Base-by-base conservation (phyloP, 768 basidiomycete species). In the Sarcodon aspratus region DNA sequence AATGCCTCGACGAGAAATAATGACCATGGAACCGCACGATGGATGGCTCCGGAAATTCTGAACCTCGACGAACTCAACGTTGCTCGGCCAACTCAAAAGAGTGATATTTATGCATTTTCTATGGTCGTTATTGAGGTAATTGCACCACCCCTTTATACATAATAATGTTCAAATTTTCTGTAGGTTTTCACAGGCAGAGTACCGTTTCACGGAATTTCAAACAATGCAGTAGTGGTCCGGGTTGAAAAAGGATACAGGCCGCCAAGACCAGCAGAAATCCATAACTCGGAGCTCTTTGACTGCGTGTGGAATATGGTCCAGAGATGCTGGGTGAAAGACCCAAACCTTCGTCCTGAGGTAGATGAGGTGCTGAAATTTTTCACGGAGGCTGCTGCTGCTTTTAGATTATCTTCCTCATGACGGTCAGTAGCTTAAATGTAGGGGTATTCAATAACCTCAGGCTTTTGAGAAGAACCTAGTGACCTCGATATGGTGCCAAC, bases 21-120 rank as follows among this genome's bases (percentile, higher is more conserved):
- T 27, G 40, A 27, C 17, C 17, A 11, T 9, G 40, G 40, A 9
- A 42, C 15, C 10, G 3, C 9, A 2, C 32, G 47, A 15, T 48
- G 47, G 47, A 18, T 17, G 11, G 47, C 50, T 4, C 50, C 50
- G 3, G 50, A 51, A 47, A 36, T 48, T 43, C 32, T 51, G 45
- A 11, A 27, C 8, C 12, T 36, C 11, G 50, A 46, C 2, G 42
- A 34, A 5, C 44, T 9, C 9, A 2, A 42, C 9, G 17, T 2
- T 9, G 13, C 9, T 42, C 40, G 9, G 27, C 40, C 40, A 8
- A 42, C 40, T 9, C 15, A 42, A 9, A n/a, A 42, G 13, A 17
- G 17, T 27, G 40, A 42, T 27, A 27, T 42, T 9, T 42, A 42
- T 11, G 15, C 40, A 15, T 42, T 42, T 15, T 6, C 40, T 9